Evolutionary conservation across 2,329 filamentous ascomycete genomes (phyloP).

Genomic region (Alternaria rosae): DNA sequence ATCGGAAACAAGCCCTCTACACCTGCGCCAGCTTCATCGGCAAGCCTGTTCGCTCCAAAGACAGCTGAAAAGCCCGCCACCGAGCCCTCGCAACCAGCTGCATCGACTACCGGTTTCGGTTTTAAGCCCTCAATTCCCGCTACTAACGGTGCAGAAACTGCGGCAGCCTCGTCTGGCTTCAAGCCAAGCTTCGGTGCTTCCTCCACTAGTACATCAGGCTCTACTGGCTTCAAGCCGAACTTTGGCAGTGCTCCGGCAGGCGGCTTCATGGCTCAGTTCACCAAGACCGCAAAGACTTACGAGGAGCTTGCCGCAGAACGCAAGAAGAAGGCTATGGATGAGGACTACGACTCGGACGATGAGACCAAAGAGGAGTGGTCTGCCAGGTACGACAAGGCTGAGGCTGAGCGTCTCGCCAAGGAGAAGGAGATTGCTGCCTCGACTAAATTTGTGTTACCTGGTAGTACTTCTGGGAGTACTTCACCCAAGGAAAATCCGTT

Average conservation of each 20-base stretch:
- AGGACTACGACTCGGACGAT: constrained; percentile 48
- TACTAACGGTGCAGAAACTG: constrained; percentile 10
- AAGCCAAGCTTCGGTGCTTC: constrained; percentile 22
- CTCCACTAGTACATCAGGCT: constrained; percentile 1
- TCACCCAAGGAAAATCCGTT: constrained; percentile 24
- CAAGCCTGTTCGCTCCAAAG: constrained; percentile 20
- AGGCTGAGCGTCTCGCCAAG: constrained; percentile 38
- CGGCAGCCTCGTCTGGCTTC: constrained; percentile 10
- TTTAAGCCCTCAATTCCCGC: constrained; percentile 25
- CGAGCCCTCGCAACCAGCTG: constrained; percentile 16
- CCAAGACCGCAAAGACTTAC: constrained; percentile 39
- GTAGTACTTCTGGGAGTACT: constrained; percentile 11
- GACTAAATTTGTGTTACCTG: constrained; percentile 28
- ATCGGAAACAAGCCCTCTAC: constrained; percentile 30
- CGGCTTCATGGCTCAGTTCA: constrained; percentile 41
- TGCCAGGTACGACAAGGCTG: constrained; percentile 39
- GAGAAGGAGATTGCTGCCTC: constrained; percentile 34
- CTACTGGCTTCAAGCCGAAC: constrained; percentile 21
- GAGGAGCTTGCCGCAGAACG: constrained; percentile 44
- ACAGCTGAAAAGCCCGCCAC: constrained; percentile 6
- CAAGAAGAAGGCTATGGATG: constrained; percentile 46
- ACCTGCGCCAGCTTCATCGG: constrained; percentile 18
- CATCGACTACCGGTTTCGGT: constrained; percentile 19
- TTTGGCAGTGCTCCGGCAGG: constrained; percentile 15
- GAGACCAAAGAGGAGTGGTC: constrained; percentile 46